Conservation (phyloP, 768 basidiomycete genomes). For the Rhodosporidiobolus sp. region DNA sequence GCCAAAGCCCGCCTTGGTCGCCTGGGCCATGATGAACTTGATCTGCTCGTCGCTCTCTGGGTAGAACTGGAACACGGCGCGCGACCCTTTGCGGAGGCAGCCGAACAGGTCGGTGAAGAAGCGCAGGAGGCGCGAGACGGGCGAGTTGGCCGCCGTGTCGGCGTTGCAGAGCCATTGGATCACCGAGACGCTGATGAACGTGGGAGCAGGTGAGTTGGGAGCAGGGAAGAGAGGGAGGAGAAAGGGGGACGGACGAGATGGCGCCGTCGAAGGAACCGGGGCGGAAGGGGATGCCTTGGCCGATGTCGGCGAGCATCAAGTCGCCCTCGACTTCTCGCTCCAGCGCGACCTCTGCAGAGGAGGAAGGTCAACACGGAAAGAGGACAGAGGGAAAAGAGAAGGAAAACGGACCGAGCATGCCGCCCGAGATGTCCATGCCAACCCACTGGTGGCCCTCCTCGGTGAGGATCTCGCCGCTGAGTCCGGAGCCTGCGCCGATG, state of each 20-base stretch:
- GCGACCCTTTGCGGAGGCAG: conserved; percentile 74
- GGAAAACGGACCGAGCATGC: conserved; percentile 80
- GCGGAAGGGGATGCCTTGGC: conserved; percentile 94
- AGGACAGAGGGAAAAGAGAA: not conserved
- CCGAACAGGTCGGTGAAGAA: conserved; percentile 94
- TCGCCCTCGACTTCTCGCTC: conserved; percentile 95
- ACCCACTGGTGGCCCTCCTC: conserved; percentile 91
- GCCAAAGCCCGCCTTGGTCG: conserved; percentile 91
- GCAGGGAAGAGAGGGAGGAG: not conserved
- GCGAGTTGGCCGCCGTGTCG: conserved; percentile 68
- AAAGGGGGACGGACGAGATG: conserved; percentile 67
- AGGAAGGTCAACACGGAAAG: not conserved
- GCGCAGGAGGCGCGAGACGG: conserved; percentile 57
- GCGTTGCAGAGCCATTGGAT: conserved; percentile 98
- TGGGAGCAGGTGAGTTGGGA: conserved; percentile 2
- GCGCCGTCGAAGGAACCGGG: conserved; percentile 97
- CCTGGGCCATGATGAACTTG: conserved; percentile 85
- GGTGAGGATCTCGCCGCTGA: conserved; percentile 93
- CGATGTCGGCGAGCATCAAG: conserved; percentile 93
- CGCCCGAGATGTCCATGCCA: conserved; percentile 90
- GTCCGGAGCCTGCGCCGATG: conserved; percentile 94
- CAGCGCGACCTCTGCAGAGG: conserved; percentile 75
- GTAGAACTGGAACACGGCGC: conserved; percentile 90
- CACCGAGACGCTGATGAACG: conserved; percentile 84
- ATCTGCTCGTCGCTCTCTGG: conserved; percentile 96